Conservation (phyloP, 495 filamentous ascomycete genomes). For the Hyaloscypha hepaticicola region DNA sequence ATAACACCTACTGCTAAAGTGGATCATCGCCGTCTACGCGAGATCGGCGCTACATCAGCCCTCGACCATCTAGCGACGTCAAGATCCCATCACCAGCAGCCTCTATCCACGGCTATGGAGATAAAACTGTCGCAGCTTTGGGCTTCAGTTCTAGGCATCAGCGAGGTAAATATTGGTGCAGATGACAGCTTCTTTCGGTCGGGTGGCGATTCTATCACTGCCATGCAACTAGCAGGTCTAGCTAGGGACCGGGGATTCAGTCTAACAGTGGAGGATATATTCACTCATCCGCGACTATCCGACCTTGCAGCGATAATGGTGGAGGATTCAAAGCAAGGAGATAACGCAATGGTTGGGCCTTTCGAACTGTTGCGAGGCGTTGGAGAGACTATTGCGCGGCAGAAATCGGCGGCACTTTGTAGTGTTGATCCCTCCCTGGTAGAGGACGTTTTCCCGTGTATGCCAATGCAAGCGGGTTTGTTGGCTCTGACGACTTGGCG, state of each 20-base stretch:
- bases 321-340: conserved; percentile 1
- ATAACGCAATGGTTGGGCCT: not conserved
- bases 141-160: not conserved
- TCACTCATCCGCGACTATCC: conserved; percentile 30
- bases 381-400: not conserved
- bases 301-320: conserved; percentile 1
- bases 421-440: conserved; percentile 39
- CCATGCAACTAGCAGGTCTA: conserved; percentile 65
- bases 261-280: conserved; percentile 54
- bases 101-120: too few species aligned
- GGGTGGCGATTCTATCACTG: conserved; percentile 68
- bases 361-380: not conserved
- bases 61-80: too few species aligned
- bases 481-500: conserved; percentile 60
- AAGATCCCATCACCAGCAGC: too few species aligned
- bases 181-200: conserved; percentile 62
- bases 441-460: conserved; percentile 70
- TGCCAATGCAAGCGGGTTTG: conserved; percentile 68
- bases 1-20: too few species aligned
- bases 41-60: too few species aligned
- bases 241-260: conserved; percentile 50
- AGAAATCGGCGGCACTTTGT: conserved; percentile 2
- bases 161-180: too few species aligned
- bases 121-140: too few species aligned
- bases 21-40: too few species aligned